Evolutionary conservation across 495 filamentous ascomycete species (phyloP), one percentile per base, ranked within the genome.

Genomic region (Symbiotaphrina buchneri): DNA sequence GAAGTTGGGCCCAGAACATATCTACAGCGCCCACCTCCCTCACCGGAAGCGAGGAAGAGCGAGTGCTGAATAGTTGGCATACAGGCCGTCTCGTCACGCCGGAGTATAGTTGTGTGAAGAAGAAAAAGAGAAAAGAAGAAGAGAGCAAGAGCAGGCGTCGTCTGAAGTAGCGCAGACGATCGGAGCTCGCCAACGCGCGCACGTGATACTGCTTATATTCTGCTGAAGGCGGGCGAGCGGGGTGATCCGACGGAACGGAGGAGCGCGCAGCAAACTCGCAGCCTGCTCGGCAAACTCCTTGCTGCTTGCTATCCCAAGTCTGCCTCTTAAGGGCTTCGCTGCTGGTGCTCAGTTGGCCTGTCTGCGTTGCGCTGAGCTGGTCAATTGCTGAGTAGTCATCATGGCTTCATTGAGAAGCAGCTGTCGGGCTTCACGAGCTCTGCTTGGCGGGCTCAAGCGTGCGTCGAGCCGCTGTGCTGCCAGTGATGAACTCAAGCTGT

Each of bases 31-130:
- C 54, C 56, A 48, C 56, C 31, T 45, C 40, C 17, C 7, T 33
- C 40, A 33, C 41, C 43, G 28, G 26, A 35, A 36, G 48, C 44
- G 29, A 32, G n/a, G 32, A 25, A 31, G 32, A 43, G 49, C 43
- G 51, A 55, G 48, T 19, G 39, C 52, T 55, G 42, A 10, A 41
- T 8, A 36, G 36, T 42, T 53, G 54, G 31, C 46, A 30, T 30
- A 45, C 32, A 56, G 40, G 50, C 49, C 47, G 42, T 48, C 52
- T 54, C 54, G 51, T 59, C 56, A 54, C 48, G 34, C 55, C 49
- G 56, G 47, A 45, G n/a, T 56, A 47, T 61, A 61, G 56, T 59
- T 57, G 51, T 53, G 42, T 44, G 41, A 39, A 34, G 46, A 35
- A 34, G 27, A 21, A 23, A 44, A 40, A 13, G 31, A 35, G 32